Conservation (phyloP, 2,329 filamentous ascomycete species). For the Paramyrothecium sp. region DNA sequence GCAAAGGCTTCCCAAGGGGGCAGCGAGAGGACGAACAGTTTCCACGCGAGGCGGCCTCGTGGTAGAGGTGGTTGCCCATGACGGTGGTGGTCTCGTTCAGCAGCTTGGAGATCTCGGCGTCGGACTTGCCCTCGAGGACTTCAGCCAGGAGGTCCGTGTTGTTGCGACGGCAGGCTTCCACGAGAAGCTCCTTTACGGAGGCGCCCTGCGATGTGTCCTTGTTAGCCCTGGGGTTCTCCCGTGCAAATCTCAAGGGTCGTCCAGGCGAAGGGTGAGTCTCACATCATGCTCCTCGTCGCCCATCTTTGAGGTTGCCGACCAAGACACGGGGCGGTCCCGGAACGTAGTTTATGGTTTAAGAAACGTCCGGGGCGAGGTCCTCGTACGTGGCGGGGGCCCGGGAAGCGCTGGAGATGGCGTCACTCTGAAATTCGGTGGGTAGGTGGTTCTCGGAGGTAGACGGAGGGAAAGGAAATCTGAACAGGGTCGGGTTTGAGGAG, state of each 20-base stretch:
- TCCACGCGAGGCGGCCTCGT: constrained; percentile 82
- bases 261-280: constrained; percentile 5
- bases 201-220: constrained; percentile 62
- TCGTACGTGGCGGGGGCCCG: too few species aligned
- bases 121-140: constrained; percentile 61
- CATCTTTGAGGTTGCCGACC: constrained; percentile 11
- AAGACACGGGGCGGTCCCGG: neutral
- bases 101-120: constrained; percentile 68
- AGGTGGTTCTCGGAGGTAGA: too few species aligned
- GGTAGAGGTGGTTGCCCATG: constrained; percentile 84
- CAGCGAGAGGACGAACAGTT: constrained; percentile 62
- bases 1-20: neutral
- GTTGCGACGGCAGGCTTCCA: constrained; percentile 92
- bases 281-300: constrained; percentile 36
- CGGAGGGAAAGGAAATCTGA: too few species aligned
- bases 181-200: constrained; percentile 77
- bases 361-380: too few species aligned
- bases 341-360: neutral
- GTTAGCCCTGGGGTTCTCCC: constrained; percentile 1
- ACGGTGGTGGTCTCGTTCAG: constrained; percentile 85
- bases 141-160: constrained; percentile 83
- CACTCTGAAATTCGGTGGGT: too few species aligned
- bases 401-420: too few species aligned
- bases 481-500: too few species aligned
- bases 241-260: constrained; percentile 4